Conservation (phyloP, 2,329 filamentous ascomycete species). For the Colletotrichum sp. region DNA sequence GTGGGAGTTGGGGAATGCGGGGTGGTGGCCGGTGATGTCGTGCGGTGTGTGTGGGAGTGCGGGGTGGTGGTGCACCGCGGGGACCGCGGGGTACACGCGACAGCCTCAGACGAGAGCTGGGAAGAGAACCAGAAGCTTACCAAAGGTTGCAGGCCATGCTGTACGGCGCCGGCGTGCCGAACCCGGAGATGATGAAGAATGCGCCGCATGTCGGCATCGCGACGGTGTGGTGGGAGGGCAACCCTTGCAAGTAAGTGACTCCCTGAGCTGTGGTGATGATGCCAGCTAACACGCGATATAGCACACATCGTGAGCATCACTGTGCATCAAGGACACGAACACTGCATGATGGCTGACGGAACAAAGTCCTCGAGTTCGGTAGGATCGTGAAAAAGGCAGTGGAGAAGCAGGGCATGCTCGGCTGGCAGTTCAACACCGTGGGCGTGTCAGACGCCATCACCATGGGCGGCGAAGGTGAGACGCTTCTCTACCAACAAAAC, state of each 20-base stretch:
- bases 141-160: constrained; percentile 76
- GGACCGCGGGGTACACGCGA: constrained; percentile 16
- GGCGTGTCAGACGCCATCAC: constrained; percentile 91
- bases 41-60: neutral
- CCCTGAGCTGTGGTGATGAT: neutral
- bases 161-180: constrained; percentile 88
- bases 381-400: constrained; percentile 86
- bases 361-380: constrained; percentile 79
- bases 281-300: constrained; percentile 22
- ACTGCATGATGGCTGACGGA: neutral
- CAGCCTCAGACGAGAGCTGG: neutral
- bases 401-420: constrained; percentile 84
- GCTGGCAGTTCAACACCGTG: constrained; percentile 93
- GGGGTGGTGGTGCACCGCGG: neutral
- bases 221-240: constrained; percentile 97
- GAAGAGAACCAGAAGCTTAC: neutral
- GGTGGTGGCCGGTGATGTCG: neutral
- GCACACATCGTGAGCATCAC: constrained; percentile 43
- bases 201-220: constrained; percentile 90
- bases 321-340: neutral
- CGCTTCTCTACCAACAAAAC: neutral
- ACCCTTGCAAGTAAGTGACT: constrained; percentile 83
- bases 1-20: constrained; percentile 12
- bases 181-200: constrained; percentile 84
- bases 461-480: constrained; percentile 85